These are phyloP conservation scores for Colletotrichum tropicicola DNA, from an alignment of 2,329 filamentous ascomycete genomes.

Conservation along the genomic window DNA sequence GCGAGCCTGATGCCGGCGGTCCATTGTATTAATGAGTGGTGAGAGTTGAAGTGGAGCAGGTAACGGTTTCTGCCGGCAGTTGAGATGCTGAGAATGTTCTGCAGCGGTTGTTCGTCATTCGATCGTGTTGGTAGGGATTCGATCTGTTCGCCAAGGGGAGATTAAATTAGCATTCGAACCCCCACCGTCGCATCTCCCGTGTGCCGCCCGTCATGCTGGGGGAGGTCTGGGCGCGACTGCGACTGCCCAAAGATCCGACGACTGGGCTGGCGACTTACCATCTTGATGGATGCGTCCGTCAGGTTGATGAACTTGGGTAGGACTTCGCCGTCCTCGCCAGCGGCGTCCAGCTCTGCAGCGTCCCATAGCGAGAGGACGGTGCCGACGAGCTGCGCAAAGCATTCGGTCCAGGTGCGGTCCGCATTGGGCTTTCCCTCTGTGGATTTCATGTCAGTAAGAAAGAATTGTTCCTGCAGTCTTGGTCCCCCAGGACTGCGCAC, in stretches of 20 bases:
- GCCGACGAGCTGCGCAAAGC: conserved; percentile 94
- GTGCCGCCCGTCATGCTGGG: neutral
- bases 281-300: conserved; percentile 96
- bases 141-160: conserved; percentile 62
- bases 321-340: conserved; percentile 85
- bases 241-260: neutral
- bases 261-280: conserved; percentile 67
- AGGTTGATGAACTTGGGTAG: conserved; percentile 94
- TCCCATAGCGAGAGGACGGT: conserved; percentile 97
- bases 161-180: conserved; percentile 22
- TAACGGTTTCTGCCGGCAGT: conserved; percentile 97
- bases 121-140: conserved; percentile 89
- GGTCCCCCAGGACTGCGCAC: too few species aligned
- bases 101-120: conserved; percentile 78
- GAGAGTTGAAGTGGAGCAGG: conserved; percentile 93
- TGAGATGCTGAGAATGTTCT: conserved; percentile 95
- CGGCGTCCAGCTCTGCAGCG: conserved; percentile 87
- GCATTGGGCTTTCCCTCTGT: conserved; percentile 85
- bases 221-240: neutral
- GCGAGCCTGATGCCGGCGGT: conserved; percentile 91
- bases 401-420: conserved; percentile 94
- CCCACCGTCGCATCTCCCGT: neutral
- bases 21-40: conserved; percentile 94
- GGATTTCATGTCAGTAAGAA: conserved; percentile 1
- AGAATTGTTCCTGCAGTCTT: neutral